Base-by-base conservation (phyloP, 768 basidiomycete species). In the Mycena olivaceomarginata region DNA sequence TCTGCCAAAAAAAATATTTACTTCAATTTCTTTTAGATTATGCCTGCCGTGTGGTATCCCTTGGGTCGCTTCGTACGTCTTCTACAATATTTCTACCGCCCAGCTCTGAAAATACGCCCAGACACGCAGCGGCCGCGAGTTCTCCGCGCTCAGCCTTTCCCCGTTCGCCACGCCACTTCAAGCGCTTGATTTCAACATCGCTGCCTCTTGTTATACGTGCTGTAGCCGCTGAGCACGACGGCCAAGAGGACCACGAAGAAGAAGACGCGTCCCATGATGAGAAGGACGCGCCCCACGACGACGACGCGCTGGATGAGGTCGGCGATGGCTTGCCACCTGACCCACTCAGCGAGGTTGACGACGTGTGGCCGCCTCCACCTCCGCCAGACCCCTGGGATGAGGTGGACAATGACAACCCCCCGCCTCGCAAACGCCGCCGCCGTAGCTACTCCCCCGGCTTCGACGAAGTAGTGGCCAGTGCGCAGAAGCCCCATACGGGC, bases 121-220 rank as follows among this genome's bases (percentile, higher is more conserved):
- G 70, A 71, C 70, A 6, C 70, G 70, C 18, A 71, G 70, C 18
- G 70, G 70, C 31, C 13, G 5, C 3, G 46, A 71, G 16, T 71
- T 63, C 22, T 63, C 69, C 5, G 56, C 46, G 1, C 48, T 40
- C 46, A 18, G 37, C 56, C 56, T 57, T 11, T 22, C 56, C 22
- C 22, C 4, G 22, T 25, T 40, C 37, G 57, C 48, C 2, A 45
- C 46, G 18, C 12, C 37, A 1, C 70, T 71, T 53, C 60, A 64
- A 22, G 15, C 6, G 25, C 13, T 1, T 4, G 20, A 31, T 8
- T 71, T 71, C 22, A 60, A 71, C 16, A n/a, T 37, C 43, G 22
- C 60, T n/a, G 5, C 45, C 62, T 2, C 70, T 71, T 9, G 20
- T 71, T 20, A 31, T 31, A 12, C 10, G 8, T 8, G 70, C 62